Evolutionary conservation across 2,329 filamentous ascomycete genomes (phyloP), one percentile per base, ranked within the genome.

Genomic region (Fusarium sp.): DNA sequence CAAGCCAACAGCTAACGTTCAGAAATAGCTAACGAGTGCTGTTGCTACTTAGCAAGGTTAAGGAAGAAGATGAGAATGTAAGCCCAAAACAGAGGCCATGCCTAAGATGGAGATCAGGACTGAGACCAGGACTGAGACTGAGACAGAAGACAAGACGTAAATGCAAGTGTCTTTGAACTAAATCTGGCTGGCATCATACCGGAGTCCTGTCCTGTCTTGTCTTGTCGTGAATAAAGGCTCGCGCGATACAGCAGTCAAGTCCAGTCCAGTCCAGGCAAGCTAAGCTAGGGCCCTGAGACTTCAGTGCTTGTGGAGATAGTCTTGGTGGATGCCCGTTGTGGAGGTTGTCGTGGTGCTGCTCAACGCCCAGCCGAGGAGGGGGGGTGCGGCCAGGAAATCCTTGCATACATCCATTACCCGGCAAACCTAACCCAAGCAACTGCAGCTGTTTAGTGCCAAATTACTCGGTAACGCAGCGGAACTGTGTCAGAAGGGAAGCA

Each of bases 381-480:
- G 71, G 71, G 59, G 71, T 74, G 71, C 40, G 19, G 44, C 22
- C 44, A 66, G 61, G 48, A 71, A 60, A 47, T 44, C 47, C 47
- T 54, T 60, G 58, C 35, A 37, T 8, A 37, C 17, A 37, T 37
- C 35, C 35, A 43, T 46, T 55, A 56, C 61, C 66, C 50, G 63
- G 47, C 53, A 66, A 68, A 66, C 55, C 60, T 57, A 49, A 57
- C 50, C 60, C 63, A 69, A 67, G 59, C 53, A 55, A 37, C 59
- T 60, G 22, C 46, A 53, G 43, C 59, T 60, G 24, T 47, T 69
- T 72, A 72, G 70, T 72, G 65, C 59, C 61, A 63, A 68, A 60
- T 62, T 66, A 57, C 63, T 66, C 68, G 56, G 66, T 63, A 71
- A 71, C 70, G 65, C 63, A 73, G 70, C 70, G 56, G 60, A 51